These are phyloP conservation scores for Agrocybe praecox DNA, from an alignment of 768 basidiomycete species.

Conservation along the genomic window DNA sequence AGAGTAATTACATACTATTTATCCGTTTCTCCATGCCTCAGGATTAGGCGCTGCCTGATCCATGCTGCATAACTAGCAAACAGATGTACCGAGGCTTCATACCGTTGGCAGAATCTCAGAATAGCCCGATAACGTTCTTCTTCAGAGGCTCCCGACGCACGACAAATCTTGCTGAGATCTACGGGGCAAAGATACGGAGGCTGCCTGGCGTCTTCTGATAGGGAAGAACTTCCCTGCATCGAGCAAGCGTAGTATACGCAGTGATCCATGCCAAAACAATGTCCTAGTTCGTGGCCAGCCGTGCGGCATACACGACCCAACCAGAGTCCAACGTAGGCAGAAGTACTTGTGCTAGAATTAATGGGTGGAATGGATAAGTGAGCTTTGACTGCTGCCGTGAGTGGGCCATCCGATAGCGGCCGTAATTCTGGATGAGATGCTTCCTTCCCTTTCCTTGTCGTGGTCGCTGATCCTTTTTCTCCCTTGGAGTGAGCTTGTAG, in stretches of 20 bases:
- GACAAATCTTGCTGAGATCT: slow-evolving; percentile 31
- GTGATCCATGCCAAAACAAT: slow-evolving; percentile 42
- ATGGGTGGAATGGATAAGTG: slow-evolving; percentile 10
- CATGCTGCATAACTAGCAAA: no score
- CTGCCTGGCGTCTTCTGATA: slow-evolving; percentile 35
- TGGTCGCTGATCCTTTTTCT: neutral
- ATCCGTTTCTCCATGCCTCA: no score
- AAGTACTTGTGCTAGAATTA: neutral
- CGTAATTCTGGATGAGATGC: neutral
- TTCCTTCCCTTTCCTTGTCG: slow-evolving; percentile 17
- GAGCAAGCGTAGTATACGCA: slow-evolving; percentile 37
- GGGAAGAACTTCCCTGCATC: slow-evolving; percentile 36
- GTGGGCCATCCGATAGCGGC: neutral
- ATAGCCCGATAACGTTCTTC: slow-evolving; percentile 25
- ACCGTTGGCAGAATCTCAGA: slow-evolving; percentile 26
- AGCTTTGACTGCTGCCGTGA: slow-evolving; percentile 4
- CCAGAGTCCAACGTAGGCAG: slow-evolving; percentile 29
- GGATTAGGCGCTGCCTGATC: no score
- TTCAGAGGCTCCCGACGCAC: slow-evolving; percentile 21
- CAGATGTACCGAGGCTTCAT: neutral
- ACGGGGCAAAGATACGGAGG: slow-evolving; percentile 37
- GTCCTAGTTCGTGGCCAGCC: slow-evolving; percentile 42
- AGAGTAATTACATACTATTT: no score
- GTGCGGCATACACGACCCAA: slow-evolving; percentile 36
- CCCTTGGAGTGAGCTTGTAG: slow-evolving; percentile 17